A percentile compares a stretch with the other conserved stretches of the same genome.
phyloP scores from a whole-genome alignment of 352 stramenopile species.

The Pythium phragmitis region DNA sequence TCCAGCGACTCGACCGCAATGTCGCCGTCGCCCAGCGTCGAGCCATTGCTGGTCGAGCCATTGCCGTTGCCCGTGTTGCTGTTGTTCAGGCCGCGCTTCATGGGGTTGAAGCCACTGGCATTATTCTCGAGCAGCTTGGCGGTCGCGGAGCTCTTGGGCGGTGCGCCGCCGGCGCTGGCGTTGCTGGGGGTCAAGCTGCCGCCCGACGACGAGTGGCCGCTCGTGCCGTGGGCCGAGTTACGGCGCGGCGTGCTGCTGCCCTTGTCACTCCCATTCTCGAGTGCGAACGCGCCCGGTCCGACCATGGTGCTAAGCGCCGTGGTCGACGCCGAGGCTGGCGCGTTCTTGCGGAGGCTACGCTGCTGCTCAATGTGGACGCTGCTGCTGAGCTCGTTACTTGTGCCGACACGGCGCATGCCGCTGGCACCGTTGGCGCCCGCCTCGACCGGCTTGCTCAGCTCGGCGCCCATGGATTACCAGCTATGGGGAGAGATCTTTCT shows the following conservation, averaged over 20 bases:
- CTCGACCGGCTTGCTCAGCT: conserved; percentile 55
- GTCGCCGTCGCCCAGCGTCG: conserved; percentile 39
- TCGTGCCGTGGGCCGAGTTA: conserved; percentile 29
- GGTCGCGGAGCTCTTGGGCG: conserved; percentile 37
- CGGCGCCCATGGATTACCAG: conserved; percentile 48
- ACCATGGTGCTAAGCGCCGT: conserved; percentile 56
- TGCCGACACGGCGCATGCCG: conserved; percentile 64
- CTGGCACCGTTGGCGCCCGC: conserved; percentile 28
- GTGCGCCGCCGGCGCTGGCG: conserved; percentile 22
- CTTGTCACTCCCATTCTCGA: conserved; percentile 18
- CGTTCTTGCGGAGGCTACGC: conserved; percentile 33
- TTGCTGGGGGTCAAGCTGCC: conserved; percentile 31
- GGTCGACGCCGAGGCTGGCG: conserved; percentile 49
- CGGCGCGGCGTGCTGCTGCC: conserved; percentile 15
- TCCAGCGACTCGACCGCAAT: conserved; percentile 76
- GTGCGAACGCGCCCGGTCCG: conserved; percentile 7
- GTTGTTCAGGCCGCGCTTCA: conserved; percentile 33
- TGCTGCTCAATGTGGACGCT: conserved; percentile 29
- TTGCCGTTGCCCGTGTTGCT: conserved; percentile 21
- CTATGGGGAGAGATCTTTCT: too few relatives aligned
- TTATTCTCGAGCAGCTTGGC: conserved; percentile 41
- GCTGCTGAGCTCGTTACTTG: conserved; percentile 58
- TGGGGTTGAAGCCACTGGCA: conserved; percentile 48
- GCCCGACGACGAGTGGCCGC: conserved; percentile 26
- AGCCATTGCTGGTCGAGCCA: conserved; percentile 28